phyloP scores from a whole-genome alignment of 2,329 filamentous ascomycete genomes.

The Tolypocladium tundrense region DNA sequence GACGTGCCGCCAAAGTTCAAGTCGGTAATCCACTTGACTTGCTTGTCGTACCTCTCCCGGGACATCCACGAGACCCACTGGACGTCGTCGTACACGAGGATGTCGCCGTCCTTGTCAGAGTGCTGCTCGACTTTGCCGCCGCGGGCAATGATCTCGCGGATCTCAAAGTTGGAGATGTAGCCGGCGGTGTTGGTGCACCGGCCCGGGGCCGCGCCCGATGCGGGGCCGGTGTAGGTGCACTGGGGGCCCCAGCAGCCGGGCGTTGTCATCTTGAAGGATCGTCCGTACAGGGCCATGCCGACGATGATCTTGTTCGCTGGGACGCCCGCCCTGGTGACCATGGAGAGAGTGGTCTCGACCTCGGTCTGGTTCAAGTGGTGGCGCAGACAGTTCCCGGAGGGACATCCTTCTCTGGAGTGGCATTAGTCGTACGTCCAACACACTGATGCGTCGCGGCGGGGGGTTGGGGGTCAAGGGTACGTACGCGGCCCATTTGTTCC shows the following conservation, averaged over 20 bases:
- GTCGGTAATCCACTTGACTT: neutral
- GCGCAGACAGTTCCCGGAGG: conserved; percentile 21
- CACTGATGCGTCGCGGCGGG: neutral
- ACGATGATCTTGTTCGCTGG: conserved; percentile 18
- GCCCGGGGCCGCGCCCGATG: conserved; percentile 13
- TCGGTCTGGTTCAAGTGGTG: conserved; percentile 26
- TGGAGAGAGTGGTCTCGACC: conserved; percentile 18
- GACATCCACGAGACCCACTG: conserved; percentile 6
- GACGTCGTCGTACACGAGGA: conserved; percentile 11
- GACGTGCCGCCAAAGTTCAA: neutral
- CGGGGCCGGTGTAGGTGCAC: conserved; percentile 14
- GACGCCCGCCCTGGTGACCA: conserved; percentile 23
- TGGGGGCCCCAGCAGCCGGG: conserved; percentile 13
- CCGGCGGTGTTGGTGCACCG: conserved; percentile 16
- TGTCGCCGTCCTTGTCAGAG: conserved; percentile 2
- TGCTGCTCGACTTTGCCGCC: neutral
- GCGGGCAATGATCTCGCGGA: conserved; percentile 9
- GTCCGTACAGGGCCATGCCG: conserved; percentile 19
- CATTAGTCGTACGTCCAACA: neutral
- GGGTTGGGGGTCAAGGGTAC: neutral
- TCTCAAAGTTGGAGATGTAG: conserved; percentile 21
- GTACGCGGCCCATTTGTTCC: conserved; percentile 13
- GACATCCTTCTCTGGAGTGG: conserved; percentile 7
- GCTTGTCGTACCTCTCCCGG: neutral
- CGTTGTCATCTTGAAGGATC: conserved; percentile 21